Evolutionary conservation across 495 filamentous ascomycete genomes (phyloP), one percentile per base, ranked within the genome.

Genomic region (Podospora conica): DNA sequence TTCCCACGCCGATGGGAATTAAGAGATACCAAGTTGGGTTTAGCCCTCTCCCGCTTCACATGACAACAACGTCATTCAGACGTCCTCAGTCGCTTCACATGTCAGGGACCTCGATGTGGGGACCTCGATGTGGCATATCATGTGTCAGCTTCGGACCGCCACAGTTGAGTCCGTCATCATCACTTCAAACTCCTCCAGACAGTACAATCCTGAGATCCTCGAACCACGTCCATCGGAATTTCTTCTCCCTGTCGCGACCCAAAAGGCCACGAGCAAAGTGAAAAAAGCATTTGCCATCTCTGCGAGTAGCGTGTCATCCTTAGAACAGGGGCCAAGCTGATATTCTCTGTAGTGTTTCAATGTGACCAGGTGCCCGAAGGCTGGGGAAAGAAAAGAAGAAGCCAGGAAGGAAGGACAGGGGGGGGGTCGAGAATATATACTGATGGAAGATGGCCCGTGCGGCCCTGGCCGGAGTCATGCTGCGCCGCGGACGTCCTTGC

Each of bases 291-390:
- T 65, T 88, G 89, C 88, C 88, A 87, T 90, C 89, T 91, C 90
- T 92, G 91, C 92, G 89, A 90, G 91, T 89, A 91, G 90, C 90
- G 91, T 95, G 90, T 95, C 91, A 93, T 94, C 91, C 92, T 95
- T 94, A 93, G 91, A 94, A 91, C 92, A 96, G 93, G 93, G 93
- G 91, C 92, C 90, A 96, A 95, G 92, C 91, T 96, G 93, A 91
- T 93, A 87, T 91, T 92, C 88, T 93, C 87, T 91, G 75, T 77
- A 73, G 72, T 71, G 74, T 73, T 77, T 73, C 73, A 77, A 77
- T 71, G 73, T 77, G 75, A 76, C 75, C 75, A 76, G 71, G 74
- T 76, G 70, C 66, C 70, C 72, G 24, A 69, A 70, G 73, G 69
- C 68, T 66, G 55, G 68, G 56, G 68, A 71, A 71, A 69, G 68